Percentiles rank a stretch among this genome's conserved stretches.
Conservation (phyloP, 2,329 filamentous ascomycete genomes). For the Fusarium zealandicum region DNA sequence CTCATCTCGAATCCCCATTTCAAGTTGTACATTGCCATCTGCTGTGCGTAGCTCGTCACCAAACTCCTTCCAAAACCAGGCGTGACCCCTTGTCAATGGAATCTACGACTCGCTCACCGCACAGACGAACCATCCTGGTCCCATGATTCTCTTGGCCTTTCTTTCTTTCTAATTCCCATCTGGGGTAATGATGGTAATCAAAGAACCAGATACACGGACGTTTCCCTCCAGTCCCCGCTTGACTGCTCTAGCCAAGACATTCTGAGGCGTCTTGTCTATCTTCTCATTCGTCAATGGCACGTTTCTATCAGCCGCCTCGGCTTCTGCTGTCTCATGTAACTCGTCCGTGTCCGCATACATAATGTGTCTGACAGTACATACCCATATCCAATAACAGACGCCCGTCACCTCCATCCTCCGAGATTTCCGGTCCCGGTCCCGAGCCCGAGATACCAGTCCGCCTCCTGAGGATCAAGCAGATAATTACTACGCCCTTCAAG, state of each 20-base stretch:
- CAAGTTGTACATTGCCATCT: constrained; percentile 1
- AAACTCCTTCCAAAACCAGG: not conserved
- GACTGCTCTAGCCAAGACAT: not conserved
- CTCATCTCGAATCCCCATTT: constrained; percentile 7
- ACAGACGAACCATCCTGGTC: not conserved
- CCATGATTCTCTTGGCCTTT: not conserved
- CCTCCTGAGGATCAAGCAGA: not conserved
- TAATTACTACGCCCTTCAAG: not conserved
- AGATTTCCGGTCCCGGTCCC: constrained; percentile 17
- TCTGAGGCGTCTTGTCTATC: constrained; percentile 1
- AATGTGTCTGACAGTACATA: not conserved
- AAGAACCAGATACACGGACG: no score
- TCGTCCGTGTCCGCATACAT: not conserved
- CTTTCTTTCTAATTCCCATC: not conserved
- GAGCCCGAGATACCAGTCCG: constrained; percentile 10
- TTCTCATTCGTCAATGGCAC: constrained; percentile 28
- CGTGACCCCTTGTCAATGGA: not conserved
- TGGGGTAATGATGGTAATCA: constrained; percentile 4
- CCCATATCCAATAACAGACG: not conserved
- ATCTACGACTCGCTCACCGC: not conserved
- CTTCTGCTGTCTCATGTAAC: constrained; percentile 2
- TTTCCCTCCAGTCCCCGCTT: constrained; percentile 13
- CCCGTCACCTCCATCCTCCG: not conserved
- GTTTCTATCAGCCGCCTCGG: constrained; percentile 5
- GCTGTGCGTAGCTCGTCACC: not conserved